Percentiles rank a stretch among this genome's conserved stretches.
Evolutionary conservation across 345 rosid genomes (phyloP).

Genomic region (Populus tremula): DNA sequence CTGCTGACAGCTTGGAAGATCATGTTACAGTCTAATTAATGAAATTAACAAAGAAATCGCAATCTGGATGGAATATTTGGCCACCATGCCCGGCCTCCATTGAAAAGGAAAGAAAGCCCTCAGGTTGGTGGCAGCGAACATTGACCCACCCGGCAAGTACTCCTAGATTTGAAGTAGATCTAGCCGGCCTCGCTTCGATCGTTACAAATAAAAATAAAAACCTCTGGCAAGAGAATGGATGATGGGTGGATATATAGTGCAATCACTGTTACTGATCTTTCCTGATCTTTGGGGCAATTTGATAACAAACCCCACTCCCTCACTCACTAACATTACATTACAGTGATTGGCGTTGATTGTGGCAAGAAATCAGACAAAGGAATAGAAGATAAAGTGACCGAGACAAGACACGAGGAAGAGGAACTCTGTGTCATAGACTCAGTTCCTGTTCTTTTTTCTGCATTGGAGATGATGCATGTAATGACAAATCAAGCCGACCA

Average conservation of each 20-base stretch:
- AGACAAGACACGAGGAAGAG: background rate
- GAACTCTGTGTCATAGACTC: background rate
- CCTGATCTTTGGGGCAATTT: background rate
- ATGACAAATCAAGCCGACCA: background rate
- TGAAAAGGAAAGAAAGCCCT: background rate
- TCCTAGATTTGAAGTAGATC: background rate
- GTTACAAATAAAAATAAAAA: background rate
- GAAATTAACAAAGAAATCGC: background rate
- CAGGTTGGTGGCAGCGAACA: background rate
- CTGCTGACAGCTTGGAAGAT: too few relatives aligned
- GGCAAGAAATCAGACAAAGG: conserved; percentile 4
- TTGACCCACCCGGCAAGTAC: background rate
- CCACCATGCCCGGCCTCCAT: background rate
- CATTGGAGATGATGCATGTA: background rate
- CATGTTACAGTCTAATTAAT: background rate
- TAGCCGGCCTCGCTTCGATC: background rate
- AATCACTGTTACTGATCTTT: background rate
- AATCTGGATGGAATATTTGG: background rate
- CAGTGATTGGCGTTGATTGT: conserved; percentile 1
- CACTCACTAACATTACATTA: background rate
- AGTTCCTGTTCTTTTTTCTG: background rate
- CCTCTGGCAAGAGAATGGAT: background rate
- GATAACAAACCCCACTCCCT: background rate
- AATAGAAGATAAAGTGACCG: background rate
- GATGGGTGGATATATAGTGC: background rate